Evolutionary conservation across 2,329 filamentous ascomycete species (phyloP).

Genomic region (Pseudogymnoascus sp.): DNA sequence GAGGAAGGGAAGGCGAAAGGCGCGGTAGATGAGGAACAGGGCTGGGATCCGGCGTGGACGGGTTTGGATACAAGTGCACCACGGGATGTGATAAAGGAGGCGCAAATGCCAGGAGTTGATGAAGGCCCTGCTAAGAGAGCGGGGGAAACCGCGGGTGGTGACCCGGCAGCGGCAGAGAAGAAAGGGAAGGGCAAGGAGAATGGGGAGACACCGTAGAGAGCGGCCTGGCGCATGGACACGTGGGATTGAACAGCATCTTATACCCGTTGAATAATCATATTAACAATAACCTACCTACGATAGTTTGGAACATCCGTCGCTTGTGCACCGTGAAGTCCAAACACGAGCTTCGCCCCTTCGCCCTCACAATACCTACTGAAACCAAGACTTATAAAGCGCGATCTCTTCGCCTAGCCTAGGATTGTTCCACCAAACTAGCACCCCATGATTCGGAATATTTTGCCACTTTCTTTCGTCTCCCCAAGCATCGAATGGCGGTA

Average conservation of each 20-base stretch:
- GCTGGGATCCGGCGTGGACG: conserved; percentile 28
- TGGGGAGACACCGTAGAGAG: not conserved
- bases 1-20: conserved; percentile 36
- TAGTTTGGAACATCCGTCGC: not conserved
- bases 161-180: not conserved
- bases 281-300: not conserved
- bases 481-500: not conserved
- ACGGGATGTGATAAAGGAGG: conserved; percentile 25
- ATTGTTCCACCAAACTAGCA: not conserved
- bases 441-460: not conserved
- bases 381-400: not conserved
- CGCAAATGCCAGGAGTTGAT: conserved; percentile 20
- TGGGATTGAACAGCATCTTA: conserved; percentile 1
- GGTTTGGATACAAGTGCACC: conserved; percentile 29
- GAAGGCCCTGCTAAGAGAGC: conserved; percentile 1
- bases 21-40: conserved; percentile 26
- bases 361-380: not conserved
- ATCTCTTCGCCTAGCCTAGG: not conserved
- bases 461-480: not conserved
- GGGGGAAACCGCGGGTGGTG: not conserved
- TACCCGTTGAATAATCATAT: conserved; percentile 4
- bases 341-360: not conserved
- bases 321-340: not conserved
- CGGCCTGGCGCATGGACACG: not conserved
- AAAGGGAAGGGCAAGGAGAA: not conserved